phyloP scores from a whole-genome alignment of 192 early-diverging fungal species.

The Linderina pennispora region DNA sequence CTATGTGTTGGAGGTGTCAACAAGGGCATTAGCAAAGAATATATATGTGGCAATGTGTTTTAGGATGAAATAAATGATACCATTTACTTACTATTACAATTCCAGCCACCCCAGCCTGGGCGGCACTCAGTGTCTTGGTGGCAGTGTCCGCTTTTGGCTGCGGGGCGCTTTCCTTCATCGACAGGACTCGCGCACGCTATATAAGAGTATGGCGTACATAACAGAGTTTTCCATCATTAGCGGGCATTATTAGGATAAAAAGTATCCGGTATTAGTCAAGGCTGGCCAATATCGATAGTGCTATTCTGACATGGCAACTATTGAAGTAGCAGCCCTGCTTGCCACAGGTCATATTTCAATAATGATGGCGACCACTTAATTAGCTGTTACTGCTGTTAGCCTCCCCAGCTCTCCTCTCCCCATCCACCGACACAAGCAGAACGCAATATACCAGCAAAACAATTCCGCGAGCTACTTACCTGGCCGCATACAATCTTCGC shows the following conservation, averaged over 20 bases:
- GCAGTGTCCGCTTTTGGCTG: conserved; percentile 45
- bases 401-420: not conserved
- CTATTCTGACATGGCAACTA: no score
- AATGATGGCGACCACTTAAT: no score
- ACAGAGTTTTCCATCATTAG: not conserved
- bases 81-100: conserved; percentile 77
- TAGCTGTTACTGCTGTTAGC: not conserved
- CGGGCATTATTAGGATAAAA: no score
- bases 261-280: no score
- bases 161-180: conserved; percentile 55
- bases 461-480: no score
- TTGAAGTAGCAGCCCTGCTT: no score
- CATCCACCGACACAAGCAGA: not conserved
- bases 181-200: conserved; percentile 70
- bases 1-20: conserved; percentile 17
- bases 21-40: not conserved
- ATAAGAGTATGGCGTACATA: not conserved
- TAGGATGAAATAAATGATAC: not conserved
- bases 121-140: conserved; percentile 64
- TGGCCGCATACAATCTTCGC: conserved; percentile 68
- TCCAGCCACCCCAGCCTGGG: conserved; percentile 88
- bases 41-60: no score
- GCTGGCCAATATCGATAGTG: no score
- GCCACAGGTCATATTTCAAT: no score
- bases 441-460: no score